These are phyloP conservation scores for Harringtonia lauricola DNA, from an alignment of 2,329 filamentous ascomycete genomes.

Conservation along the genomic window DNA sequence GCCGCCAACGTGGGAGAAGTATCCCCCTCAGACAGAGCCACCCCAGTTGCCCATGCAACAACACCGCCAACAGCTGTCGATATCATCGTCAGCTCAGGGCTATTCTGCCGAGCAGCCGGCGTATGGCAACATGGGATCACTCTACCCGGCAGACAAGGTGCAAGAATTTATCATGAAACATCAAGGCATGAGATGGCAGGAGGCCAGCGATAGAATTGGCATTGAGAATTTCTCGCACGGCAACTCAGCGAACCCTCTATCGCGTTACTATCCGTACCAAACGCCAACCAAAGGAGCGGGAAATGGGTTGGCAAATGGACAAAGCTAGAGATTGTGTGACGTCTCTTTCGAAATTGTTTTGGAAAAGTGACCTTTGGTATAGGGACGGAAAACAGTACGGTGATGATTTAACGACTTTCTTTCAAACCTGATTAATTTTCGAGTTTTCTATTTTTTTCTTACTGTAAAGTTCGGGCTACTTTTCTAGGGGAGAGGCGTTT, in stretches of 20 bases:
- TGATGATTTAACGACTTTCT: too few species aligned
- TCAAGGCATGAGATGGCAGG: constrained; percentile 17
- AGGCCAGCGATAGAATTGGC: constrained; percentile 12
- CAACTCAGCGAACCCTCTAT: background rate
- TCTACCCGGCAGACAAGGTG: constrained; percentile 9
- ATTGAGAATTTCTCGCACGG: constrained; percentile 18
- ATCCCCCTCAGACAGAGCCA: constrained; percentile 2
- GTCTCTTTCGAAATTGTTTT: too few species aligned
- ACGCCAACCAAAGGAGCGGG: too few species aligned
- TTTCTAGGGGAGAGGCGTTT: too few species aligned
- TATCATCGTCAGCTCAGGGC: background rate
- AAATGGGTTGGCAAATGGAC: too few species aligned
- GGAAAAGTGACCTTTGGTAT: too few species aligned
- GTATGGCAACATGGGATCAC: constrained; percentile 4
- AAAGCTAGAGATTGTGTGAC: too few species aligned
- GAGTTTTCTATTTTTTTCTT: too few species aligned
- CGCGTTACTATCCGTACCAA: background rate
- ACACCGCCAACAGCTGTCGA: background rate
- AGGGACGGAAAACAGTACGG: too few species aligned
- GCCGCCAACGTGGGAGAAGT: constrained; percentile 6
- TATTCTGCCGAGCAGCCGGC: background rate
- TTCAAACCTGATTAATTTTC: too few species aligned
- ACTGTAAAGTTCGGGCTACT: too few species aligned
- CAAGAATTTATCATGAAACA: constrained; percentile 12
- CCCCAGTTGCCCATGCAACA: constrained; percentile 3